Conservation (phyloP, 768 basidiomycete species). For the Suillus cothurnatus region DNA sequence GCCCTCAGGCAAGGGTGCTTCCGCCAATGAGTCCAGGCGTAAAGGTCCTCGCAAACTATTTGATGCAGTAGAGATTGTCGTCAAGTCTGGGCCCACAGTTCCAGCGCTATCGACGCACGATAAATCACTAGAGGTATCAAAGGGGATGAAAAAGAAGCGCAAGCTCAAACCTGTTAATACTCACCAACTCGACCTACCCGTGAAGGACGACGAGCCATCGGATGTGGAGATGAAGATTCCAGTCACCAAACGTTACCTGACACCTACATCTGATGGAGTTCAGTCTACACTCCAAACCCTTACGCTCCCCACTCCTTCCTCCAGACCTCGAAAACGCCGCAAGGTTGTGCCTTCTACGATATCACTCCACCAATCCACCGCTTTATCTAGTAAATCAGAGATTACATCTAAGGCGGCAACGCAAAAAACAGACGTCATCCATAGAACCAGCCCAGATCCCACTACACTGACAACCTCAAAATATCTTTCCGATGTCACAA, state of each 20-base stretch:
- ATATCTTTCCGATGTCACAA: slow-evolving; percentile 5
- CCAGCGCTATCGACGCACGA: neutral
- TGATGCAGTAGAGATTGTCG: slow-evolving; percentile 24
- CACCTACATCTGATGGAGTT: neutral
- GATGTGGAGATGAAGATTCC: neutral
- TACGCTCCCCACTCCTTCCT: neutral
- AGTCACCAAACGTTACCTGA: neutral
- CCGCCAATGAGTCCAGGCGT: neutral
- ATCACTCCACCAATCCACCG: neutral
- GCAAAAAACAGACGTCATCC: neutral
- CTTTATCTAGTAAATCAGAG: slow-evolving; percentile 1
- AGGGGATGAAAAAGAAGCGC: neutral
- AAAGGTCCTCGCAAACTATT: slow-evolving; percentile 14
- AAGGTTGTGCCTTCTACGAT: neutral
- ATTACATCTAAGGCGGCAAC: neutral
- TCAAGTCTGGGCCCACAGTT: neutral
- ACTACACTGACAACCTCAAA: slow-evolving; percentile 11
- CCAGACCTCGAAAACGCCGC: neutral
- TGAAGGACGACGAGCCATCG: slow-evolving; percentile 1
- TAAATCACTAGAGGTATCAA: neutral
- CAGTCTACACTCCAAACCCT: neutral
- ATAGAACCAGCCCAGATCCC: slow-evolving; percentile 6
- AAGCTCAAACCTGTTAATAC: neutral
- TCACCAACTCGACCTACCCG: neutral
- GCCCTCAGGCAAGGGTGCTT: neutral